Evolutionary conservation across 495 filamentous ascomycete genomes (phyloP).

Genomic region (Hypoxylon subgilvum): DNA sequence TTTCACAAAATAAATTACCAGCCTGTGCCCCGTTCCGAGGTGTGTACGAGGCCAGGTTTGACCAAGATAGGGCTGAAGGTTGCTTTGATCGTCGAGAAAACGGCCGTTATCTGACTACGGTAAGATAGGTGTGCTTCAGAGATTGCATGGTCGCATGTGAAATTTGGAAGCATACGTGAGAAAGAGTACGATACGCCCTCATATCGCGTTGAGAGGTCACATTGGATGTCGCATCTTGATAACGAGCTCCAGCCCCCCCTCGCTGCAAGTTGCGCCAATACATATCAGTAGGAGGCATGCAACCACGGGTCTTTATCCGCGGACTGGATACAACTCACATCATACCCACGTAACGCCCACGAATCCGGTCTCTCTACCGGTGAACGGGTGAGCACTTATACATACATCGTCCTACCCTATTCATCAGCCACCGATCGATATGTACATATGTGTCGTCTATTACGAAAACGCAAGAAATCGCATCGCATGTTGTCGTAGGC

Average conservation of each 20-base stretch:
- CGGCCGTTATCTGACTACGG: constrained; percentile 2
- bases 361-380: neutral
- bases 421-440: too few relatives aligned
- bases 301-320: constrained; percentile 17
- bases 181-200: neutral
- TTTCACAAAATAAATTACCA: neutral
- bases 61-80: neutral
- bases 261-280: neutral
- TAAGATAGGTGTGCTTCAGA: neutral
- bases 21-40: constrained; percentile 2
- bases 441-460: too few relatives aligned
- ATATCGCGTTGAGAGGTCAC: neutral
- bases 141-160: constrained; percentile 11
- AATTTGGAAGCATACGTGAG: neutral
- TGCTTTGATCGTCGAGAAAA: constrained; percentile 1
- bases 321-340: constrained; percentile 1
- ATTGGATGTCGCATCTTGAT: constrained; percentile 1
- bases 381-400: neutral
- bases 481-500: too few relatives aligned
- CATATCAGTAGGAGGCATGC: constrained; percentile 5
- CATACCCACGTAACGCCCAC: too few relatives aligned
- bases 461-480: too few relatives aligned
- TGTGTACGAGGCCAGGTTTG: neutral
- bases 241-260: neutral
- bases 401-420: too few relatives aligned